These are phyloP conservation scores for Trypanosoma rangeli DNA, from an alignment of 208 protist species.

Conservation along the genomic window DNA sequence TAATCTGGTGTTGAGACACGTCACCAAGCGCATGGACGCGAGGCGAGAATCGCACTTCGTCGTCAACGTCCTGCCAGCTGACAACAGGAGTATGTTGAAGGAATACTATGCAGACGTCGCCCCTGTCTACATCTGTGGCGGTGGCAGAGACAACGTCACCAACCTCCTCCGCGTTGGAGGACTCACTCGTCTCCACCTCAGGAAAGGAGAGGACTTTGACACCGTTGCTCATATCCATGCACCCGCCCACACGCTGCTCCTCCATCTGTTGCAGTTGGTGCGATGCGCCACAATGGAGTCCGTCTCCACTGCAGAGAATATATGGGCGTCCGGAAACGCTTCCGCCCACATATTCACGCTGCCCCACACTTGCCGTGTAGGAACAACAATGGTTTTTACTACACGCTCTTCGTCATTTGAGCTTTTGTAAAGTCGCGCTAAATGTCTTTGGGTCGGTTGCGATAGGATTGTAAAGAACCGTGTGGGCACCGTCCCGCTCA, in stretches of 20 bases:
- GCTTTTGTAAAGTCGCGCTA: constrained; percentile 42
- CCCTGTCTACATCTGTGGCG: constrained; percentile 1
- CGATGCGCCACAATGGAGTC: neutral
- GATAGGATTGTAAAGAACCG: constrained; percentile 84
- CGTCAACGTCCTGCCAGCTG: neutral
- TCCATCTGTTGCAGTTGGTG: neutral
- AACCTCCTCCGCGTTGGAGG: constrained; percentile 13
- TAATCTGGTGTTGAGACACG: constrained; percentile 34
- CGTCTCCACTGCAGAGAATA: constrained; percentile 47
- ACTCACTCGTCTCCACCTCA: constrained; percentile 55
- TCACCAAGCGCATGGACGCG: constrained; percentile 19
- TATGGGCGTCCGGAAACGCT: constrained; percentile 72
- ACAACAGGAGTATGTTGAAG: neutral
- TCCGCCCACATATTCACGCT: constrained; percentile 72
- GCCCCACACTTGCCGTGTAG: constrained; percentile 64
- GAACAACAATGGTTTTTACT: constrained; percentile 77
- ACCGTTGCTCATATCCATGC: constrained; percentile 65
- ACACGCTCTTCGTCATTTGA: constrained; percentile 68
- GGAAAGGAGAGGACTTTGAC: constrained; percentile 67
- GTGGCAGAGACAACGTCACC: neutral
- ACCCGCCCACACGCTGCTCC: constrained; percentile 35
- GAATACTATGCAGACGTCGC: constrained; percentile 22
- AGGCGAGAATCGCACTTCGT: constrained; percentile 14
- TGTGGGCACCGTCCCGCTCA: constrained; percentile 52
- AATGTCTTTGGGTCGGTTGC: constrained; percentile 69